Evolutionary conservation across 345 rosid genomes (phyloP), one percentile per base, ranked within the genome.

Genomic region (Stellera chamaejasme): DNA sequence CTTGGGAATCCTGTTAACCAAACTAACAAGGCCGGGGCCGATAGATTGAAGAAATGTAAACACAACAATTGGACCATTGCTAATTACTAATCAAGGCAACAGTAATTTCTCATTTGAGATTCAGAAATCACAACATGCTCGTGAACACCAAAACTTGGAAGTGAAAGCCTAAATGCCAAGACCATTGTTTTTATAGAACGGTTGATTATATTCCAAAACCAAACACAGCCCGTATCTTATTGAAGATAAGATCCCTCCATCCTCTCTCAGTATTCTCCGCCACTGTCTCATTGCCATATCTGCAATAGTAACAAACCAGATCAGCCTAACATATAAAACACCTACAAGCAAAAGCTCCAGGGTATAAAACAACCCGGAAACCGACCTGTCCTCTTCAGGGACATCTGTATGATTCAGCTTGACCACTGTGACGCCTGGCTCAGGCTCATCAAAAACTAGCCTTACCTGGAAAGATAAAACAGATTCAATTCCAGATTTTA

Each of bases 241-340:
- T 73, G 76, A 89, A 82, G 36, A 86, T 89, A 43, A 80, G 85
- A 69, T 86, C 88, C 53, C 90, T 73, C 97, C 97, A 86, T 59
- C 97, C 97, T 70, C 92, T 79, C 79, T 90, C 90, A 0, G 95
- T 90, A 73, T 90, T 90, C 64, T 84, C 95, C 67, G 69, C 97
- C 61, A 90, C 93, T 11, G 93, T 90, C 2, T 86, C 79, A 70
- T 90, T 90, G 50, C 90, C 97, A 58, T 84, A 90, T 67, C 97
- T 90, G 79, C 78, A 74, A 2, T 13, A 61, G 13, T 27, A 49
- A 10, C 52, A 49, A 49, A 49, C 9, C 14, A 1, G 25, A 58
- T 58, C 51, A 47, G 8, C 27, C 3, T 15, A 10, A 10, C 11
- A 45, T 48, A 3, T 2, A 52, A 52, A 52, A n/a, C 60, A 58